These are phyloP conservation scores for Fusarium sp. DNA, from an alignment of 2,329 filamentous ascomycete genomes.

Conservation along the genomic window DNA sequence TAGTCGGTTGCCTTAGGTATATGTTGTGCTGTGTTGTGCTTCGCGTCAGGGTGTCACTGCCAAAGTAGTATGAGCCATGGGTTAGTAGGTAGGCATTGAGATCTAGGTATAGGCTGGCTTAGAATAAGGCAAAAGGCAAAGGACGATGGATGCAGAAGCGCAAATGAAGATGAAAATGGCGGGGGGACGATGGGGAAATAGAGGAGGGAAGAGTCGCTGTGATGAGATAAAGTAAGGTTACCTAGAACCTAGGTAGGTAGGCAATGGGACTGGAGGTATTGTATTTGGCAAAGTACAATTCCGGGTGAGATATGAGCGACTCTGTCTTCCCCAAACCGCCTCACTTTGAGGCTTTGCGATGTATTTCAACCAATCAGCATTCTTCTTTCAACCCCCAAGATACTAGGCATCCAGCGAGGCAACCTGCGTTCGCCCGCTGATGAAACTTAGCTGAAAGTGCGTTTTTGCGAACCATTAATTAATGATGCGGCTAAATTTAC, in stretches of 20 bases:
- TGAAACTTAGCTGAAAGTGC: neutral
- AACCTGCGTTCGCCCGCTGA: slow-evolving; percentile 23
- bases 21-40: neutral
- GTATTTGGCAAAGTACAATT: neutral
- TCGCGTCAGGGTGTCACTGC: slow-evolving; percentile 4
- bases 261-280: neutral
- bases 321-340: slow-evolving; percentile 22
- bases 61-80: slow-evolving; percentile 5
- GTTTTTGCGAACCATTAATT: slow-evolving; percentile 25
- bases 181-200: slow-evolving; percentile 2
- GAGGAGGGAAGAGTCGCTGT: slow-evolving; percentile 7
- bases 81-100: neutral
- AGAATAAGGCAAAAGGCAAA: slow-evolving; percentile 5
- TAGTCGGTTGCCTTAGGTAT: neutral
- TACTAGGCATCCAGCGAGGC: slow-evolving; percentile 30
- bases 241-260: neutral
- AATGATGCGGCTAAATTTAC: slow-evolving; percentile 22
- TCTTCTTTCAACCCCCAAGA: slow-evolving; percentile 29
- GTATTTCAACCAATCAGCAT: slow-evolving; percentile 11
- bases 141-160: slow-evolving; percentile 3
- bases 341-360: slow-evolving; percentile 31
- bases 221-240: neutral
- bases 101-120: neutral
- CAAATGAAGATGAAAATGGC: slow-evolving; percentile 9
- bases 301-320: neutral